A percentile compares a stretch with the other conserved stretches of the same genome.
Conservation (phyloP, 164 flowering plant species). For the Sextonia rubra region DNA sequence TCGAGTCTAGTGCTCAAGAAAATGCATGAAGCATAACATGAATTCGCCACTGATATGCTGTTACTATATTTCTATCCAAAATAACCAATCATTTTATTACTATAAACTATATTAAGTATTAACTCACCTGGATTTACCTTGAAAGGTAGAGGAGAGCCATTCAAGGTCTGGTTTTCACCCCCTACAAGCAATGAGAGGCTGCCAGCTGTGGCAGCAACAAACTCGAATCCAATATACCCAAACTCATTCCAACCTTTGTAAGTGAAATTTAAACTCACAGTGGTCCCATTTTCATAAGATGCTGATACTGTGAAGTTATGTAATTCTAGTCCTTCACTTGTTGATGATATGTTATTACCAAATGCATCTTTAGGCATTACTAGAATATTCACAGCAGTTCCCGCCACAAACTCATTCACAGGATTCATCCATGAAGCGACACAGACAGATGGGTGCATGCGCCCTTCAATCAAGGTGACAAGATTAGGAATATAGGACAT, state of each 20-base stretch:
- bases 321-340: constrained; percentile 26
- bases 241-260: constrained; percentile 52
- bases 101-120: background rate
- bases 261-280: constrained; percentile 33
- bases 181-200: constrained; percentile 42
- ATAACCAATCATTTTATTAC: background rate
- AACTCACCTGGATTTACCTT: constrained; percentile 75
- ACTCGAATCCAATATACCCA: constrained; percentile 56
- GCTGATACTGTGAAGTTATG: constrained; percentile 37
- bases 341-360: constrained; percentile 68
- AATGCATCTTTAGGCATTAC: constrained; percentile 88
- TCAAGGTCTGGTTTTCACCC: constrained; percentile 50
- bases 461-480: constrained; percentile 47
- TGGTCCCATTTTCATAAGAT: constrained; percentile 44
- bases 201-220: constrained; percentile 51
- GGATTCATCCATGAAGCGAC: constrained; percentile 61
- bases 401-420: constrained; percentile 64
- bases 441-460: constrained; percentile 55
- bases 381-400: constrained; percentile 43
- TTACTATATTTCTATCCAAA: too few relatives aligned
- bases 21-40: background rate
- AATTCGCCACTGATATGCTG: background rate
- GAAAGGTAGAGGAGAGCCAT: constrained; percentile 70
- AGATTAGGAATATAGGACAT: background rate
- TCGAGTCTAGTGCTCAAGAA: background rate